Evolutionary conservation across 257 asterid genomes (phyloP).

Genomic region (Knoxia roxburghii): DNA sequence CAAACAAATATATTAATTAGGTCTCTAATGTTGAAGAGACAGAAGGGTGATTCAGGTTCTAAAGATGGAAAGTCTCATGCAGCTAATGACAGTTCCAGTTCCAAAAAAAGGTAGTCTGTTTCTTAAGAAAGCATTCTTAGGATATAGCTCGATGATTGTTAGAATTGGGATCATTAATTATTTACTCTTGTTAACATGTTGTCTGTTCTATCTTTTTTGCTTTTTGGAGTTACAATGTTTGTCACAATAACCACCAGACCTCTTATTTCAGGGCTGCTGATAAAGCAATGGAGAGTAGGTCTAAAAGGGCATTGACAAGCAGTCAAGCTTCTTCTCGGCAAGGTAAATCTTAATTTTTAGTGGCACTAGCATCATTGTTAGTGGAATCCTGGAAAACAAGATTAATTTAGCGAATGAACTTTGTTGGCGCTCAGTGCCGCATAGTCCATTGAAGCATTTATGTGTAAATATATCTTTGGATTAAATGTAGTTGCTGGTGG

Average conservation of each 20-base stretch:
- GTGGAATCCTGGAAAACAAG: neutral
- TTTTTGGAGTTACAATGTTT: neutral
- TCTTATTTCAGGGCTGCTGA: slow-evolving; percentile 58
- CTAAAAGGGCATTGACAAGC: slow-evolving; percentile 55
- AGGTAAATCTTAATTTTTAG: slow-evolving; percentile 33
- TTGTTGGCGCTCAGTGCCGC: neutral
- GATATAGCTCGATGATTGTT: neutral
- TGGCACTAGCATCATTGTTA: neutral
- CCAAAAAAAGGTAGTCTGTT: slow-evolving; percentile 58
- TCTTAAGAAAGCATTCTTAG: slow-evolving; percentile 3
- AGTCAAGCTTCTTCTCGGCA: slow-evolving; percentile 44
- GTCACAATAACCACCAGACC: slow-evolving; percentile 14
- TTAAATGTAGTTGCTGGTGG: neutral
- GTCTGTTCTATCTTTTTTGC: neutral
- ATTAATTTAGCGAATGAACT: neutral
- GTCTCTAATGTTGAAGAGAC: slow-evolving; percentile 67
- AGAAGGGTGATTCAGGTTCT: slow-evolving; percentile 45
- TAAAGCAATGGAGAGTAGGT: slow-evolving; percentile 59
- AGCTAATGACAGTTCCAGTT: slow-evolving; percentile 41
- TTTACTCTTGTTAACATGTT: slow-evolving; percentile 1
- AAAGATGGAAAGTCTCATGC: slow-evolving; percentile 45
- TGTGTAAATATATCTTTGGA: neutral
- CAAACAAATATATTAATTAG: slow-evolving; percentile 69
- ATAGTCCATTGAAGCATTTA: neutral
- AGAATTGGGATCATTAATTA: neutral